These are phyloP conservation scores for Podaxis sp. DNA, from an alignment of 768 basidiomycete species.

Conservation along the genomic window DNA sequence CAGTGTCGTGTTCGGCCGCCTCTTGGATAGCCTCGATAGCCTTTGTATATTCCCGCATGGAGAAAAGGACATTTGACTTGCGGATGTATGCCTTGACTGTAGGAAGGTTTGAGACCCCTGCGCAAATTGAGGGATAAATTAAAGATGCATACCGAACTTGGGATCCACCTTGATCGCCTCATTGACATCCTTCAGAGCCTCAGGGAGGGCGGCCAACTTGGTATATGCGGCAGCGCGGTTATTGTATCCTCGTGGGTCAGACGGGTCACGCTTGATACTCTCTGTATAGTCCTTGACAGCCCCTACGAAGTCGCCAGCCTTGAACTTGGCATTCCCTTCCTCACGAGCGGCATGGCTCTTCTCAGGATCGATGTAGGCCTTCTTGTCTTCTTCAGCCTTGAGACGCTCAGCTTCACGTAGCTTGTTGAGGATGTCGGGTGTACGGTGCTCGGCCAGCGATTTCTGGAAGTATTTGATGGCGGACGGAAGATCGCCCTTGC, in stretches of 20 bases:
- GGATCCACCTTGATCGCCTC: slow-evolving; percentile 92
- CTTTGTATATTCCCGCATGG: slow-evolving; percentile 90
- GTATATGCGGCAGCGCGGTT: slow-evolving; percentile 98
- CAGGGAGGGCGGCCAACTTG: slow-evolving; percentile 90
- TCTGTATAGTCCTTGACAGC: slow-evolving; percentile 94
- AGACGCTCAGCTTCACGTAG: slow-evolving; percentile 79
- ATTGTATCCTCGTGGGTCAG: slow-evolving; percentile 91
- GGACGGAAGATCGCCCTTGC: slow-evolving; percentile 68
- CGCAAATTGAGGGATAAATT: too few species aligned
- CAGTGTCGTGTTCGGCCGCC: slow-evolving; percentile 76
- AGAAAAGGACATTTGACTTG: slow-evolving; percentile 79
- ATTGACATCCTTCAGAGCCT: slow-evolving; percentile 94
- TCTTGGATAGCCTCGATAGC: slow-evolving; percentile 82
- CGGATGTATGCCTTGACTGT: slow-evolving; percentile 94
- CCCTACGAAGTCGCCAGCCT: slow-evolving; percentile 85
- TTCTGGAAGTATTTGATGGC: slow-evolving; percentile 94
- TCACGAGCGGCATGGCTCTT: slow-evolving; percentile 82
- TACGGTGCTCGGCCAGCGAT: slow-evolving; percentile 94
- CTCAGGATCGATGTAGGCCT: slow-evolving; percentile 86
- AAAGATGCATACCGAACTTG: slow-evolving; percentile 58
- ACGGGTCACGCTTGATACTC: slow-evolving; percentile 93
- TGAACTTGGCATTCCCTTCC: slow-evolving; percentile 92
- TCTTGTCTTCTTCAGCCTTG: slow-evolving; percentile 73
- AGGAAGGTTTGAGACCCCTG: neutral
- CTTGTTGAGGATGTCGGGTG: slow-evolving; percentile 88